A percentile compares a stretch with the other conserved stretches of the same genome.
Conservation (phyloP, 768 basidiomycete genomes). For the Serendipita indica region DNA sequence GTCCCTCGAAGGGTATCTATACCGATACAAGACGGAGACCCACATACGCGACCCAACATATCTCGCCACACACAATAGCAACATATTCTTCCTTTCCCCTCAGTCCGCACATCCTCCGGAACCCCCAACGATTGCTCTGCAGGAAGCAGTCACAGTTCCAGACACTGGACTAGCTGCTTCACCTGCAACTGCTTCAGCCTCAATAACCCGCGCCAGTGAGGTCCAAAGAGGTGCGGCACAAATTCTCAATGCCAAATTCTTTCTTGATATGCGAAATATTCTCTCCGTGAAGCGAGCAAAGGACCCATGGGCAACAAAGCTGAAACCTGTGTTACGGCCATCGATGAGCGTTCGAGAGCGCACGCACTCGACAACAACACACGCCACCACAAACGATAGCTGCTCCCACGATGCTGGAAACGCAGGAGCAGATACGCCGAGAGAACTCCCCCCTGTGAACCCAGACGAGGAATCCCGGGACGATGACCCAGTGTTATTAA, state of each 20-base stretch:
- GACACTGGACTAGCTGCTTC: constrained; percentile 16
- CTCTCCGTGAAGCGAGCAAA: constrained; percentile 43
- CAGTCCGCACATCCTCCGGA: constrained; percentile 48
- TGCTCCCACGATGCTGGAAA: background rate
- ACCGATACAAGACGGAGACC: constrained; percentile 35
- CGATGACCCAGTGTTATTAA: constrained; percentile 26
- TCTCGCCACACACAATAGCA: constrained; percentile 55
- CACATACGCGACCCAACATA: constrained; percentile 34
- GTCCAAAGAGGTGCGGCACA: constrained; percentile 48
- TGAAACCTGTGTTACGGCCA: background rate
- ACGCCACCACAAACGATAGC: background rate
- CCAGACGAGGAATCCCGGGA: constrained; percentile 19
- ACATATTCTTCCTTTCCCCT: constrained; percentile 45
- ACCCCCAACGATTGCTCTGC: constrained; percentile 28
- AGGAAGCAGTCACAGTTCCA: constrained; percentile 19
- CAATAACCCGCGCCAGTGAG: constrained; percentile 34
- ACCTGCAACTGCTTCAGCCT: background rate
- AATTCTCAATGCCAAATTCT: constrained; percentile 47
- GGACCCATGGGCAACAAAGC: constrained; percentile 12
- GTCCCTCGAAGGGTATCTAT: constrained; percentile 73
- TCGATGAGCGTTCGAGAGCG: background rate
- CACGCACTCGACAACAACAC: background rate
- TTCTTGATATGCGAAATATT: constrained; percentile 60
- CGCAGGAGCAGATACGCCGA: constrained; percentile 8
- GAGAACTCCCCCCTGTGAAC: background rate